Evolutionary conservation across 441 rosid genomes (phyloP).

Genomic region (Kokia cookei): DNA sequence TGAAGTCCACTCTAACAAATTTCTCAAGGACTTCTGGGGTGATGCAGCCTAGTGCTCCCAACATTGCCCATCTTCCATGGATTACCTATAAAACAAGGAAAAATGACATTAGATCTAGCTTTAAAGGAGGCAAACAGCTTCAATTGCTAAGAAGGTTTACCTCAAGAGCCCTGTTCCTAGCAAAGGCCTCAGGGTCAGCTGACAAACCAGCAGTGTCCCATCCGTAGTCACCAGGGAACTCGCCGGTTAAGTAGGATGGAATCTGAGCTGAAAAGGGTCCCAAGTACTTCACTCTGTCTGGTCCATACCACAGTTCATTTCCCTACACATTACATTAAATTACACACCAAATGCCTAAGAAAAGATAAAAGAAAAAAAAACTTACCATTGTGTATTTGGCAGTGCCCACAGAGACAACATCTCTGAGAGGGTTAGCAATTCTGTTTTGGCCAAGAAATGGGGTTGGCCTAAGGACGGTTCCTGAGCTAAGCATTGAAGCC

Average conservation of each 20-base stretch:
- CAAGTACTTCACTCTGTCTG: conserved; percentile 89
- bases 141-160: conserved; percentile 18
- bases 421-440: conserved; percentile 57
- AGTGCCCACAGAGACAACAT: conserved; percentile 57
- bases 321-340: conserved; percentile 34
- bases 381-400: conserved; percentile 71
- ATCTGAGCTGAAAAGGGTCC: conserved; percentile 98
- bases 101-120: neutral
- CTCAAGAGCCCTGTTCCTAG: conserved; percentile 97
- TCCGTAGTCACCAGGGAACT: conserved; percentile 95
- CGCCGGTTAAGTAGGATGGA: conserved; percentile 79
- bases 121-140: neutral
- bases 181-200: conserved; percentile 90
- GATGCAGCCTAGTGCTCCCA: conserved; percentile 90
- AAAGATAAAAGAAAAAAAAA: neutral
- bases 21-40: conserved; percentile 88
- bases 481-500: conserved; percentile 59
- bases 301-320: conserved; percentile 89
- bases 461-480: conserved; percentile 44
- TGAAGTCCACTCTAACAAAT: conserved; percentile 81
- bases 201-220: conserved; percentile 95
- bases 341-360: neutral
- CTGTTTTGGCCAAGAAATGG: conserved; percentile 60
- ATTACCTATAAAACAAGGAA: conserved; percentile 43
- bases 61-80: conserved; percentile 97